These are phyloP conservation scores for Vitis cinerea DNA, from an alignment of 164 flowering plant genomes.

Conservation along the genomic window DNA sequence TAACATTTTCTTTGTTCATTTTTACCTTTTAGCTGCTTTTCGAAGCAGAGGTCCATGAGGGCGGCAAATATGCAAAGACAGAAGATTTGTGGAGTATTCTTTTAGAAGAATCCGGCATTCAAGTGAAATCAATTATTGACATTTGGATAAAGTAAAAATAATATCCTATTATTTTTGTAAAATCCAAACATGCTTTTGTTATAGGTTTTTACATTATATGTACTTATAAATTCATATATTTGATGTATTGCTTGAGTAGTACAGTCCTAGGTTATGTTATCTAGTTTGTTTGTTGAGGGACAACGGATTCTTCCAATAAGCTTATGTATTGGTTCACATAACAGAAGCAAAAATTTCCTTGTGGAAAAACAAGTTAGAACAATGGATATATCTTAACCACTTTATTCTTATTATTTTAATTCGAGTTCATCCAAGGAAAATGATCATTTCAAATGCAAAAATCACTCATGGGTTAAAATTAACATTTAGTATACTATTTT, in stretches of 20 bases:
- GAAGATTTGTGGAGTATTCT: constrained; percentile 36
- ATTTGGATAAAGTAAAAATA: constrained; percentile 40
- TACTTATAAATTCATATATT: not conserved
- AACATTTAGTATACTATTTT: constrained; percentile 32
- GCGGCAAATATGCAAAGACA: constrained; percentile 31
- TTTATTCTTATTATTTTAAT: constrained; percentile 5
- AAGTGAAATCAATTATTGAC: constrained; percentile 28
- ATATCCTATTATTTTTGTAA: constrained; percentile 31
- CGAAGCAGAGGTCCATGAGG: constrained; percentile 29
- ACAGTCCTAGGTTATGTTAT: constrained; percentile 28
- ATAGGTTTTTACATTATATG: not conserved
- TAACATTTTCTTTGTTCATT: not conserved
- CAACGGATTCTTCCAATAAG: constrained; percentile 33
- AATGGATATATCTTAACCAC: constrained; percentile 22
- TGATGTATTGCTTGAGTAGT: constrained; percentile 2
- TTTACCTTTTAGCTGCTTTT: not conserved
- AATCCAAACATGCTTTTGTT: not conserved
- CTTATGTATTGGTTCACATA: constrained; percentile 21
- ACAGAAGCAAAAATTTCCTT: constrained; percentile 20
- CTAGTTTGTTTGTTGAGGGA: constrained; percentile 24
- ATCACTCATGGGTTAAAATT: constrained; percentile 27
- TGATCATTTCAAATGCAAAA: constrained; percentile 1
- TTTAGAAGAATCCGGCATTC: constrained; percentile 28
- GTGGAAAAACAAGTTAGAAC: constrained; percentile 16
- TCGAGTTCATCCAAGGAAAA: constrained; percentile 1